Base-by-base conservation (phyloP, 768 basidiomycete genomes). In the Pleurotus eryngii region DNA sequence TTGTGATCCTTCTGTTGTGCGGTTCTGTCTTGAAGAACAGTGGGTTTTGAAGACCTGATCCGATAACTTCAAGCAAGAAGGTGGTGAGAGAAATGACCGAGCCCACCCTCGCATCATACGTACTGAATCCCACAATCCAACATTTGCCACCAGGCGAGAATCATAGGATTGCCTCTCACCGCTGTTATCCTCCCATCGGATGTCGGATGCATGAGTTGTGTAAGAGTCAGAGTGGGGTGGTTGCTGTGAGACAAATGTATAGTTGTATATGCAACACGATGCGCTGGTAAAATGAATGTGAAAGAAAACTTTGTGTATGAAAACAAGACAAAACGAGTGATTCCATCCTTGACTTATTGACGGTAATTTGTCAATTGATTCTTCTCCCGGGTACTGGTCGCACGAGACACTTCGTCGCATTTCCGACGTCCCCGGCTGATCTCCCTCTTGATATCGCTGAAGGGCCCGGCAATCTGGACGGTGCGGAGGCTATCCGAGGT, bases 401-500 rank as follows among this genome's bases (percentile, higher is more conserved):
- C 20, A 42, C 24, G 9, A 39, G 5, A 22, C 51, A 39, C 15
- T 11, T 24, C 15, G 51, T 8, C 6, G 51, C 22, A 15, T 39
- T 24, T n/a, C n/a, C 15, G 24, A 38, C 6, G 6, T 42, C 51
- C 15, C 22, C 11, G 18, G 38, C 20, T 5, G 39, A 11, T 30
- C 14, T 39, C 20, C 17, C 17, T 42, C 20, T 54, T 17, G 51
- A 54, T 37, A 5, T 5, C 6, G 26, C 27, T 11, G 39, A 37
- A 14, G 51, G 51, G 9, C 37, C 51, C 4, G 51, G 51, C 18
- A 54, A 42, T 24, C 51, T n/a, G 18, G 49, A 51, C n/a, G 49
- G 49, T 17, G 49, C 49, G 6, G 51, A 54, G 7, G 51, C 18
- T 17, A 54, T 54, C 35, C 51, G 51, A 12, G 51, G 51, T 22